Conservation (phyloP, 202 grass and related monocot genomes). For the Brachypodium distachyon region DNA sequence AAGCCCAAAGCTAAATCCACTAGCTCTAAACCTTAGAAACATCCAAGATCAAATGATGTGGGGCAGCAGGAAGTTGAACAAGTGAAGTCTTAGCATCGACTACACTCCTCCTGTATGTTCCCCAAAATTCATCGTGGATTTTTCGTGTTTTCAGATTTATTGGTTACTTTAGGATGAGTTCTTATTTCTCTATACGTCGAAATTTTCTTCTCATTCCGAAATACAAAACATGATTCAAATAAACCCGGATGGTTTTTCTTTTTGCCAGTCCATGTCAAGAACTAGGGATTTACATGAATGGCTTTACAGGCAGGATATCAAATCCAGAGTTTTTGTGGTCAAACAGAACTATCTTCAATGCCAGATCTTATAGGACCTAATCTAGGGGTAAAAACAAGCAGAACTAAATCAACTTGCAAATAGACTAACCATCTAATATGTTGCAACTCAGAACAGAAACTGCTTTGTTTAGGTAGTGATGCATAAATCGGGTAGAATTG, state of each 20-base stretch:
- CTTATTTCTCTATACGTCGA: neutral
- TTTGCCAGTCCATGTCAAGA: neutral
- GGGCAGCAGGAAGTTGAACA: neutral
- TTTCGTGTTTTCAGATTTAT: neutral
- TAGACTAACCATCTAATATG: constrained; percentile 45
- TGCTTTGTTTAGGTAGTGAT: constrained; percentile 50
- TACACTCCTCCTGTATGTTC: neutral
- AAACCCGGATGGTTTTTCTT: neutral
- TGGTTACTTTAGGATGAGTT: neutral
- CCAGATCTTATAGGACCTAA: neutral
- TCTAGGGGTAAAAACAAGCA: neutral
- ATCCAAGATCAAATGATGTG: neutral
- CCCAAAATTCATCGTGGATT: neutral
- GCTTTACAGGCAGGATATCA: neutral
- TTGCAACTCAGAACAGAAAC: constrained; percentile 50
- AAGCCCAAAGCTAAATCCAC: neutral
- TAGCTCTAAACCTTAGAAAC: neutral
- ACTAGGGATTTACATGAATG: neutral
- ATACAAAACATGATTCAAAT: neutral
- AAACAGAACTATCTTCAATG: neutral
- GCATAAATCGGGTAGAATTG: constrained; percentile 14
- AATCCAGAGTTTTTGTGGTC: neutral
- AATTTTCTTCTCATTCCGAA: neutral
- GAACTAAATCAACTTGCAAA: neutral
- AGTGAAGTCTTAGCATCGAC: neutral